phyloP scores from a whole-genome alignment of 768 basidiomycete genomes.

The Coprinopsis cinerea region DNA sequence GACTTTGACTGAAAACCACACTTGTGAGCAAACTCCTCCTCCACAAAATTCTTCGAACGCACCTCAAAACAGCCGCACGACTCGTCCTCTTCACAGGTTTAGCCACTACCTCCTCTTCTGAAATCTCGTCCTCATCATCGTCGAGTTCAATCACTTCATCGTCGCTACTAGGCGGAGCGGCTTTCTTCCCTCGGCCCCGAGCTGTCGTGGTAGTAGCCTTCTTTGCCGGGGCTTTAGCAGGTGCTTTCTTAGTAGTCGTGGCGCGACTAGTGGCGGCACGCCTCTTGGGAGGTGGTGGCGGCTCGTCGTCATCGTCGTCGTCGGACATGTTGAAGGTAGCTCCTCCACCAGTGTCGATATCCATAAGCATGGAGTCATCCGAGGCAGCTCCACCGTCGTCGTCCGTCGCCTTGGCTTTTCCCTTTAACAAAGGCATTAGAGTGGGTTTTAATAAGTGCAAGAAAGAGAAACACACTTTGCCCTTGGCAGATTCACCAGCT shows the following conservation, averaged over 20 bases:
- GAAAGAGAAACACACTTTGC: conserved; percentile 32
- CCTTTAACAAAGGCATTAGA: conserved; percentile 24
- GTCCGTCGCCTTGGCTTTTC: conserved; percentile 45
- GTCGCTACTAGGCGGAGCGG: conserved; percentile 20
- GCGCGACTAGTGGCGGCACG: conserved; percentile 27
- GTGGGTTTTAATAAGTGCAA: background rate
- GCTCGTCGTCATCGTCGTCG: conserved; percentile 42
- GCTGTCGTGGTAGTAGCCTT: conserved; percentile 31
- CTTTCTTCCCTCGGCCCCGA: conserved; percentile 51
- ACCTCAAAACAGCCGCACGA: conserved; percentile 65
- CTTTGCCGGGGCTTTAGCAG: conserved; percentile 20
- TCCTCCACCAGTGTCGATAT: conserved; percentile 45
- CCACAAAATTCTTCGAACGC: conserved; percentile 12
- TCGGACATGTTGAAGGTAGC: conserved; percentile 48
- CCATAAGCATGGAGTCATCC: conserved; percentile 79
- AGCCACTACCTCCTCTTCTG: conserved; percentile 45
- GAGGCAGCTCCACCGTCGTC: conserved; percentile 36
- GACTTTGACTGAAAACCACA: conserved; percentile 28
- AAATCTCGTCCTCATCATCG: conserved; percentile 43
- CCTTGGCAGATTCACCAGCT: conserved; percentile 31
- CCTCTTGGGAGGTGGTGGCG: conserved; percentile 41
- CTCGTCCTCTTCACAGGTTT: conserved; percentile 51
- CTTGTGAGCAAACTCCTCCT: too few relatives aligned
- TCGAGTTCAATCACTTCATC: conserved; percentile 44
- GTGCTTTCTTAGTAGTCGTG: conserved; percentile 30